Evolutionary conservation across 805 yeast genomes (phyloP).

Genomic region (Ogataea philodendri): DNA sequence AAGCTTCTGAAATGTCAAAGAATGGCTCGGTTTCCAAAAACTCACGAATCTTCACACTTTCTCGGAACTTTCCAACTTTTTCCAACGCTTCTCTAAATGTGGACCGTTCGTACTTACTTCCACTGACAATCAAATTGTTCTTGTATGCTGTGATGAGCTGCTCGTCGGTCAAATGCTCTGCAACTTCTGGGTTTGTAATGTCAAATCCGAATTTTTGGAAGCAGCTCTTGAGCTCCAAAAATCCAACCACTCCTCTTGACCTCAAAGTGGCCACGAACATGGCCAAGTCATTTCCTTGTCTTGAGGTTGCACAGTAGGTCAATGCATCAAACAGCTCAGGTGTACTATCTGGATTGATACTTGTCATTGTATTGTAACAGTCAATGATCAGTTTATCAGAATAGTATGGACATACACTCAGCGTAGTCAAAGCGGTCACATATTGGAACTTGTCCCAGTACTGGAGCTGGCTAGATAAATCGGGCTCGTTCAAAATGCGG

Average conservation of each 20-base stretch:
- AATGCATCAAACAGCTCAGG: conserved; percentile 62
- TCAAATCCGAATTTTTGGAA: conserved; percentile 31
- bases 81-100: conserved; percentile 40
- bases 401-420: conserved; percentile 51
- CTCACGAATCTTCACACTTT: conserved; percentile 35
- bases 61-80: conserved; percentile 38
- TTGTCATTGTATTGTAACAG: conserved; percentile 43
- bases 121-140: conserved; percentile 24
- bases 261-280: conserved; percentile 43
- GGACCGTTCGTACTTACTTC: conserved; percentile 24
- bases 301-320: conserved; percentile 45
- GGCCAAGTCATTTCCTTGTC: conserved; percentile 46
- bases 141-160: conserved; percentile 30
- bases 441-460: conserved; percentile 27
- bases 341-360: conserved; percentile 42
- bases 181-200: conserved; percentile 23
- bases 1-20: conserved; percentile 47
- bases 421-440: conserved; percentile 34
- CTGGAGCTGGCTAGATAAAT: conserved; percentile 21
- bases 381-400: conserved; percentile 46
- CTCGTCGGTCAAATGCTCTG: conserved; percentile 25
- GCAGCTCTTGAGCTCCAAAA: conserved; percentile 38
- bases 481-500: conserved; percentile 27
- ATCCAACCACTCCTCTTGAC: conserved; percentile 53
- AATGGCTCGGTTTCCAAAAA: conserved; percentile 48